Conservation (phyloP, 2,329 filamentous ascomycete species). For the Chrysoporthe austroafricana region DNA sequence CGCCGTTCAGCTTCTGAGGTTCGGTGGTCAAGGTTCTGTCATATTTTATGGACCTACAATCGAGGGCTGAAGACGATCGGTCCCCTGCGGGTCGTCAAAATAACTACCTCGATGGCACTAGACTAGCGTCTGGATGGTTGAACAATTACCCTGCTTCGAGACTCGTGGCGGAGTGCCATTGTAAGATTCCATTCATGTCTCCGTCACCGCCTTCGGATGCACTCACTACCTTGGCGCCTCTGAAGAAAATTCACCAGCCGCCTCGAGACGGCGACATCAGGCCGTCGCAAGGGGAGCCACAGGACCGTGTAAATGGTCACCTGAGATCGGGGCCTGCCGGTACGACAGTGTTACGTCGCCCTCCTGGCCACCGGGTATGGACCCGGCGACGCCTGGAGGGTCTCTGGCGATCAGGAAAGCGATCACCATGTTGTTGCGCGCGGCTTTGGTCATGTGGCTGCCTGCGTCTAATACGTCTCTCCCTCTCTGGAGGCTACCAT, state of each 20-base stretch:
- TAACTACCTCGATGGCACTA: neutral
- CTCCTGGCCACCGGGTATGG: neutral
- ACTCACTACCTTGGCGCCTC: conserved; percentile 10
- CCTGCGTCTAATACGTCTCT: neutral
- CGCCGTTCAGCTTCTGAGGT: neutral
- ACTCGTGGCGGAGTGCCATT: neutral
- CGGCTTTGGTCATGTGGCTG: conserved; percentile 2
- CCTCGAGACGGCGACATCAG: conserved; percentile 4
- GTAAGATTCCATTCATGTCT: conserved; percentile 15
- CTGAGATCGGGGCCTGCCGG: neutral
- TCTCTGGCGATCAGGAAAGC: conserved; percentile 4
- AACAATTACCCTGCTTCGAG: conserved; percentile 5
- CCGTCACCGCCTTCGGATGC: conserved; percentile 19
- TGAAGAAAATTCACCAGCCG: conserved; percentile 8
- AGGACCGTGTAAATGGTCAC: neutral
- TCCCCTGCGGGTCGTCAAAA: neutral
- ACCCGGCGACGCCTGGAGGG: neutral
- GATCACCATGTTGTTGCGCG: neutral
- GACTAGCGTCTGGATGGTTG: conserved; percentile 17
- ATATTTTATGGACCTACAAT: neutral
- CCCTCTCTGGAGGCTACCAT: neutral
- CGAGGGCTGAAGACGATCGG: neutral
- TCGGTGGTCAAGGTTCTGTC: too few relatives aligned
- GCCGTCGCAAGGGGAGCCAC: neutral
- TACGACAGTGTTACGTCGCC: neutral